phyloP scores from a whole-genome alignment of 2,329 filamentous ascomycete genomes.

The Sclerotinia trifoliorum region DNA sequence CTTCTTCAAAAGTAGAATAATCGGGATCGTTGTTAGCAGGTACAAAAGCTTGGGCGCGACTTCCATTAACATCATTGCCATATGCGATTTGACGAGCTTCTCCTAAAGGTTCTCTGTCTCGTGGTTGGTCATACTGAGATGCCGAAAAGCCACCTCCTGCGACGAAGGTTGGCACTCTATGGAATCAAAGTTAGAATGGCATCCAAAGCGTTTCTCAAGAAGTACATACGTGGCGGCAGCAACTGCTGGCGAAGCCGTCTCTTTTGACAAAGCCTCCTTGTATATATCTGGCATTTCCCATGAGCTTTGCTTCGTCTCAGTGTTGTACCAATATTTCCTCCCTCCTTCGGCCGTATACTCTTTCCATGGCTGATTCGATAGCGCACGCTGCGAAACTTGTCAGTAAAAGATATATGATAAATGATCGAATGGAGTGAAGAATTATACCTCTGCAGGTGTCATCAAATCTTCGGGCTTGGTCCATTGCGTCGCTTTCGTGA shows the following conservation, averaged over 20 bases:
- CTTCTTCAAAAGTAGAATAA: constrained; percentile 78
- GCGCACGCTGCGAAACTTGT: constrained; percentile 59
- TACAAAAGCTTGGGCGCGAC: constrained; percentile 57
- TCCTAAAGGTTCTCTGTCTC: constrained; percentile 45
- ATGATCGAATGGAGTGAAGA: constrained; percentile 29
- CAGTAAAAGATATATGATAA: constrained; percentile 19
- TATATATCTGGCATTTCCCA: constrained; percentile 92
- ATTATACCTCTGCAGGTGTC: constrained; percentile 71
- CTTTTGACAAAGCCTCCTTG: constrained; percentile 68
- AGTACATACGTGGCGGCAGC: constrained; percentile 47
- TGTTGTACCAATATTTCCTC: constrained; percentile 93
- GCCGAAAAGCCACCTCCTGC: constrained; percentile 44
- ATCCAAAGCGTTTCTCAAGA: not conserved
- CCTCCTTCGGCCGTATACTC: constrained; percentile 86
- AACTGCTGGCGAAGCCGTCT: constrained; percentile 43
- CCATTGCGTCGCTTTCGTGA: constrained; percentile 90
- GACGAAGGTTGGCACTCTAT: constrained; percentile 43
- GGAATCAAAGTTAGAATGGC: constrained; percentile 23
- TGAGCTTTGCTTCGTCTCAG: constrained; percentile 84
- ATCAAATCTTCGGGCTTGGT: constrained; percentile 88
- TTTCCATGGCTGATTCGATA: constrained; percentile 85
- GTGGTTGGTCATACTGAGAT: constrained; percentile 38
- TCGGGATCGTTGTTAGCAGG: constrained; percentile 70
- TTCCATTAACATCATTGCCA: constrained; percentile 51
- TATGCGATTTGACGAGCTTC: constrained; percentile 60